These are phyloP conservation scores for Xylaria arbuscula DNA, from an alignment of 2,329 filamentous ascomycete species.

Conservation along the genomic window DNA sequence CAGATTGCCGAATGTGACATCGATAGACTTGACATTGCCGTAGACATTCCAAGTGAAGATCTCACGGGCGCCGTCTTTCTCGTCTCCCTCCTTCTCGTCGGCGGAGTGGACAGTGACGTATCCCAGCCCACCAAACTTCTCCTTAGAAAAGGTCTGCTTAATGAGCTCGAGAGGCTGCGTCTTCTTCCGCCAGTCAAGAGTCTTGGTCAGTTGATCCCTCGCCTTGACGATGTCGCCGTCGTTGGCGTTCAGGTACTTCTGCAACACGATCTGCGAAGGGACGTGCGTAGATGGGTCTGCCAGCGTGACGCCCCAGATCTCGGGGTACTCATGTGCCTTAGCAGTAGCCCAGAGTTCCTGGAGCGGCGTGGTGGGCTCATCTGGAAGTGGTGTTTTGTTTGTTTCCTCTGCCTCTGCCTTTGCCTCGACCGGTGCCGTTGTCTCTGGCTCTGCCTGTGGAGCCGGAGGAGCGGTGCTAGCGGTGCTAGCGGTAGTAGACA, in stretches of 20 bases:
- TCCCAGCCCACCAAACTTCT: constrained; percentile 81
- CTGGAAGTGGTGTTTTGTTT: constrained; percentile 38
- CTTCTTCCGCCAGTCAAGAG: constrained; percentile 84
- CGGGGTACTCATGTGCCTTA: constrained; percentile 64
- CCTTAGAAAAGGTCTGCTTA: constrained; percentile 70
- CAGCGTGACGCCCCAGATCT: constrained; percentile 90
- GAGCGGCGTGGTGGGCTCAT: constrained; percentile 45
- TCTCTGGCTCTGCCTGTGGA: constrained; percentile 10
- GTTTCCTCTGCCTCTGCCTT: constrained; percentile 14
- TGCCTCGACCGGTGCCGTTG: background rate
- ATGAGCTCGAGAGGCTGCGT: constrained; percentile 76
- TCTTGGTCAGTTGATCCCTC: constrained; percentile 80
- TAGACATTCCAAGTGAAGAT: constrained; percentile 95
- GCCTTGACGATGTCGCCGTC: constrained; percentile 78
- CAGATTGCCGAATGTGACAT: constrained; percentile 82
- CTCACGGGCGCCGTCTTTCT: constrained; percentile 59
- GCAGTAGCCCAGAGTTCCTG: constrained; percentile 49
- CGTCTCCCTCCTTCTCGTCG: constrained; percentile 40
- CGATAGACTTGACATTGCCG: constrained; percentile 83
- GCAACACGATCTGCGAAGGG: constrained; percentile 84
- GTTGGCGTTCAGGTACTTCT: constrained; percentile 95
- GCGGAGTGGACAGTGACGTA: constrained; percentile 78
- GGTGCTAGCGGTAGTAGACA: constrained; percentile 6
- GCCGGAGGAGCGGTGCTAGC: background rate
- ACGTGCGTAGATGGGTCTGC: constrained; percentile 65